These are phyloP conservation scores for Primulina eburnea DNA, from an alignment of 257 asterid species.

Conservation along the genomic window DNA sequence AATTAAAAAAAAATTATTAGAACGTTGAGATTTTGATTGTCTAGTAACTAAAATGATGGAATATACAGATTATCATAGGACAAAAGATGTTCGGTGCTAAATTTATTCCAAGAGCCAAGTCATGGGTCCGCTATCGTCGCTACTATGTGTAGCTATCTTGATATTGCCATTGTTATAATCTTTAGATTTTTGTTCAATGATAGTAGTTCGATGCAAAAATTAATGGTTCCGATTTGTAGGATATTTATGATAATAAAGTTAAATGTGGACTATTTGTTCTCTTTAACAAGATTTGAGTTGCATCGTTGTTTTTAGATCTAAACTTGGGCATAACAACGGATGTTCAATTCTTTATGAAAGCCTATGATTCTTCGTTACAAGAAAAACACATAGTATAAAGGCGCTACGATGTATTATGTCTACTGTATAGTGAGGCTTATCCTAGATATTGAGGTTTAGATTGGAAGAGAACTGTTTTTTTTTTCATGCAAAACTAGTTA, in stretches of 20 bases:
- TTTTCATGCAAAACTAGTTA: not conserved
- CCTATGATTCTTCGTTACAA: not conserved
- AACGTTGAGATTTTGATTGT: not conserved
- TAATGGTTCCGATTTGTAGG: too few relatives aligned
- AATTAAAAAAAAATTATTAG: too few relatives aligned
- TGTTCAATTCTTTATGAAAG: not conserved
- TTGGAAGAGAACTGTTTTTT: not conserved
- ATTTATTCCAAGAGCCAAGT: not conserved
- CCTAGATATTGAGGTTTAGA: not conserved
- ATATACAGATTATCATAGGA: too few relatives aligned
- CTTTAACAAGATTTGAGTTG: too few relatives aligned
- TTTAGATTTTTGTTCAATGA: not conserved
- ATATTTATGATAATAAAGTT: too few relatives aligned
- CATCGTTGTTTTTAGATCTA: not conserved
- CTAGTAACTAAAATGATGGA: not conserved
- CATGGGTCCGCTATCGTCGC: not conserved
- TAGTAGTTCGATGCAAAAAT: too few relatives aligned
- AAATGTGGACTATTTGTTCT: too few relatives aligned
- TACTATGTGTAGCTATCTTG: not conserved
- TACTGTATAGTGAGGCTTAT: constrained; percentile 2
- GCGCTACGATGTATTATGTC: constrained; percentile 2
- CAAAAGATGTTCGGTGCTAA: not conserved
- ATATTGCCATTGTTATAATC: not conserved
- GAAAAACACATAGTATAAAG: not conserved
- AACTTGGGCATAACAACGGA: not conserved